A percentile compares a stretch with the other conserved stretches of the same genome.
Conservation (phyloP, 768 basidiomycete species). For the Lactarius psammicola region DNA sequence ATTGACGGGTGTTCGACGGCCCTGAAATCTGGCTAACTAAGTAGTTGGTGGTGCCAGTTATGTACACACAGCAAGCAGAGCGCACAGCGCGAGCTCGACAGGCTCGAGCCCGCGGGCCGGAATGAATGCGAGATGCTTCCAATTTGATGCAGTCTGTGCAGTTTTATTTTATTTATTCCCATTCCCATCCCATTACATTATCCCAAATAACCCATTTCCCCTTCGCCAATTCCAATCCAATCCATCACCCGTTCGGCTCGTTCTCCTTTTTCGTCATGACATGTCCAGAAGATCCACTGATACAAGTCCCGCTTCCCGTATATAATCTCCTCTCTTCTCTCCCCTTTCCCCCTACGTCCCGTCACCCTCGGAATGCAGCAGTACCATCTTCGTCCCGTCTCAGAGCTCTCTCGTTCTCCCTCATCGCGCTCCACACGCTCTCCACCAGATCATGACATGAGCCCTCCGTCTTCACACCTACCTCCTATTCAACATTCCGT, state of each 20-base stretch:
- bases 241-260: constrained; percentile 25
- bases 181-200: constrained; percentile 1
- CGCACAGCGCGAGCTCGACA: background rate
- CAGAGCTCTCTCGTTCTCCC: constrained; percentile 26
- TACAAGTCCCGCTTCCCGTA: constrained; percentile 27
- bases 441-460: constrained; percentile 20
- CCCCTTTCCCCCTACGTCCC: constrained; percentile 6
- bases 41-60: background rate
- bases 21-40: constrained; percentile 11
- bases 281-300: constrained; percentile 25
- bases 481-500: constrained; percentile 26
- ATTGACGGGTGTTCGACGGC: constrained; percentile 24
- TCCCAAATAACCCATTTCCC: constrained; percentile 7
- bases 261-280: constrained; percentile 23
- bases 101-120: constrained; percentile 25
- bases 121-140: constrained; percentile 22
- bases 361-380: constrained; percentile 18
- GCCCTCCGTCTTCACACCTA: constrained; percentile 23
- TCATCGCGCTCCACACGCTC: constrained; percentile 22
- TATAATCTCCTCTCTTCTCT: constrained; percentile 18
- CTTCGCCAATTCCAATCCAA: constrained; percentile 21
- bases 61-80: background rate
- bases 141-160: constrained; percentile 21
- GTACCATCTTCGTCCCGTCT: constrained; percentile 28
- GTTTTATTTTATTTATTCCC: constrained; percentile 8